Evolutionary conservation across 441 rosid species (phyloP), one percentile per base, ranked within the genome.

Genomic region (Corymbia citriodora): DNA sequence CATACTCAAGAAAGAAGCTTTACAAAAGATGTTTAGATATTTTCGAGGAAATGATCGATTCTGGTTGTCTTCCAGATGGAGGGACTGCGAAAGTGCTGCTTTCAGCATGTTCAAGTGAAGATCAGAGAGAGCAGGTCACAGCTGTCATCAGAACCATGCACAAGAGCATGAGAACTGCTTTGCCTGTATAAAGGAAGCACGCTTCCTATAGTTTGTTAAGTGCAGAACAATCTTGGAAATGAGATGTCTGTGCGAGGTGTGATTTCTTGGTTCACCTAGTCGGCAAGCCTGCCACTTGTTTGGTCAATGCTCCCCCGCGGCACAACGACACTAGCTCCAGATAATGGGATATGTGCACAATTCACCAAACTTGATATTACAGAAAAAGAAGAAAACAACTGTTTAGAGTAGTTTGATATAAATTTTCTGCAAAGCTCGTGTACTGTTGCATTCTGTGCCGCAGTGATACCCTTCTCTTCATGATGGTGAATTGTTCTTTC

Each of bases 51-150:
- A 98, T 98, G 99, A 94, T 98, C 4, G 98, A 97, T 91, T 91
- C 97, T 18, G 98, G 98, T 29, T 97, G 99, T 88, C 92, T 92
- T 57, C 99, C 99, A 0, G 99, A 98, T 87, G 98, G 97, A 89
- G 98, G 97, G 89, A 98, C 99, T 25, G 98, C 98, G 2, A 98
- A 95, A 88, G 98, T 98, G 48, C 98, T 96, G 63, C 95, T 97
- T 16, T 94, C 97, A 6, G 96, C 99, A 17, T 97, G 99, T 91
- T 95, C 96, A 5, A 95, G 93, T 83, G 95, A 96, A 54, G 97
- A 96, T 91, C 97, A 98, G 92, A 93, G 94, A 25, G 94, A 97
- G 94, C 98, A 98, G 91, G 96, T 97, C 83, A 95, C 96, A 18
- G 91, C 94, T 68, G 95, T 98, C 81, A 92, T 98, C 79, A 96